Conservation (phyloP, 2,329 filamentous ascomycete species). For the Colletotrichum tropicicola region DNA sequence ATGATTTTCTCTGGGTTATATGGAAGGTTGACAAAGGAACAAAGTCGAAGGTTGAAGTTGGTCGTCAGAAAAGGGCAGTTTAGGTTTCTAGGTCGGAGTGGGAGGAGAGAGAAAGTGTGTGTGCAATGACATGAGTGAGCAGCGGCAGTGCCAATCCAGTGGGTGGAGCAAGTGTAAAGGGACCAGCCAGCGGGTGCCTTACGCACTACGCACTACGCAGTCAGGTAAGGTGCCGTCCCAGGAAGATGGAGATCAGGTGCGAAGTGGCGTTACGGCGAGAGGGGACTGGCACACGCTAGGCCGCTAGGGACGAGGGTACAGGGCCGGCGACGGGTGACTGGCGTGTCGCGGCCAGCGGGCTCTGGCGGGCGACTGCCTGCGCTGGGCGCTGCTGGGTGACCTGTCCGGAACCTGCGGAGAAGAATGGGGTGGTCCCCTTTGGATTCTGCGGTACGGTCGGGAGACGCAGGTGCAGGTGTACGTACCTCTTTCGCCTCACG, state of each 20-base stretch:
- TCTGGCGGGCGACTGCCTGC: not conserved
- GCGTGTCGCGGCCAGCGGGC: not conserved
- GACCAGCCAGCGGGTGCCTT: slow-evolving; percentile 9
- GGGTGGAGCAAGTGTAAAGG: slow-evolving; percentile 22
- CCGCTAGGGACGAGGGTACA: not conserved
- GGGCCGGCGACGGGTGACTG: slow-evolving; percentile 5
- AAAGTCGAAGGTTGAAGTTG: not conserved
- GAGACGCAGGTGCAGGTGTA: not conserved
- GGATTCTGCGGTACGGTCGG: not conserved
- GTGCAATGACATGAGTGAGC: slow-evolving; percentile 20
- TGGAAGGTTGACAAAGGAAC: not conserved
- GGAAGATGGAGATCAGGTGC: slow-evolving; percentile 15
- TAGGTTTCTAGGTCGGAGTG: not conserved
- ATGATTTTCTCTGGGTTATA: not conserved
- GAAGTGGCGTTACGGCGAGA: slow-evolving; percentile 18
- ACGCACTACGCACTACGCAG: slow-evolving; percentile 5
- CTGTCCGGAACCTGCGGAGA: slow-evolving; percentile 21
- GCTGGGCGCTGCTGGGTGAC: not conserved
- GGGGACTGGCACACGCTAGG: slow-evolving; percentile 1
- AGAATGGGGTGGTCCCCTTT: not conserved
- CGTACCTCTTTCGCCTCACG: not conserved
- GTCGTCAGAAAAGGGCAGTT: not conserved
- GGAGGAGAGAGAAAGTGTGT: slow-evolving; percentile 11
- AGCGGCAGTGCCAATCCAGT: not conserved
- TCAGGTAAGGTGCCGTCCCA: slow-evolving; percentile 1